Evolutionary conservation across 2,329 filamentous ascomycete genomes (phyloP).

Genomic region (Samsoniella hepiali): DNA sequence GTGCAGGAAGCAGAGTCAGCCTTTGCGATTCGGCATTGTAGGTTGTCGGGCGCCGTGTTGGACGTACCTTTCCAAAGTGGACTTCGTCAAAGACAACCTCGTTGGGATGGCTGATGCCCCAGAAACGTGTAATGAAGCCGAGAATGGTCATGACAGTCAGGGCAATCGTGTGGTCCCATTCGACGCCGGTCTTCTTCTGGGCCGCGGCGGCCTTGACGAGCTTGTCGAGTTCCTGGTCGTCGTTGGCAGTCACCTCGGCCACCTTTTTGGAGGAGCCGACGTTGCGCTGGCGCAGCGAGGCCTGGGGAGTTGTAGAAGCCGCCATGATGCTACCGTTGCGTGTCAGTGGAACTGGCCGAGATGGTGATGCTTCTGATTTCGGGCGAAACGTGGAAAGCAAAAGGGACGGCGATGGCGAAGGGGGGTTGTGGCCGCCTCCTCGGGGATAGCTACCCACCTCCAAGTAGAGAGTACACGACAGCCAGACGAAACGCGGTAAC

Average conservation of each 20-base stretch:
- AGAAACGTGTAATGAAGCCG: conserved; percentile 91
- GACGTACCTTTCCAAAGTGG: conserved; percentile 92
- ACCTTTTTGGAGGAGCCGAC: conserved; percentile 48
- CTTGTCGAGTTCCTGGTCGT: conserved; percentile 47
- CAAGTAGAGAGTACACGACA: neutral
- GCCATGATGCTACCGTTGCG: conserved; percentile 39
- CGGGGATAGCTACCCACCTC: conserved; percentile 11
- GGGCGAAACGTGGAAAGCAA: neutral
- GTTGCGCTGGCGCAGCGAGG: conserved; percentile 58
- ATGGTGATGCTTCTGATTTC: neutral
- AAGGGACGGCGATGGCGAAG: neutral
- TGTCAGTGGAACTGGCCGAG: neutral
- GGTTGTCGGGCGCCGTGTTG: neutral
- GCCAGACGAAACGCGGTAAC: conserved; percentile 15
- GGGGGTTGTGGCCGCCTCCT: neutral
- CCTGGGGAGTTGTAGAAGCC: conserved; percentile 50
- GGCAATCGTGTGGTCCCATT: conserved; percentile 81
- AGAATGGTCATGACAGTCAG: conserved; percentile 73
- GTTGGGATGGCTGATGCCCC: conserved; percentile 90
- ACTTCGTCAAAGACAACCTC: conserved; percentile 99
- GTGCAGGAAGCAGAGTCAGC: neutral
- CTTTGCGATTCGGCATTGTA: neutral
- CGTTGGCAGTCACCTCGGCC: conserved; percentile 34
- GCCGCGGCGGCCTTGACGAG: conserved; percentile 39
- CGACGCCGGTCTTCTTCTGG: conserved; percentile 44